These are phyloP conservation scores for Pseudogymnoascus sp. DNA, from an alignment of 2,329 filamentous ascomycete genomes.

Conservation along the genomic window DNA sequence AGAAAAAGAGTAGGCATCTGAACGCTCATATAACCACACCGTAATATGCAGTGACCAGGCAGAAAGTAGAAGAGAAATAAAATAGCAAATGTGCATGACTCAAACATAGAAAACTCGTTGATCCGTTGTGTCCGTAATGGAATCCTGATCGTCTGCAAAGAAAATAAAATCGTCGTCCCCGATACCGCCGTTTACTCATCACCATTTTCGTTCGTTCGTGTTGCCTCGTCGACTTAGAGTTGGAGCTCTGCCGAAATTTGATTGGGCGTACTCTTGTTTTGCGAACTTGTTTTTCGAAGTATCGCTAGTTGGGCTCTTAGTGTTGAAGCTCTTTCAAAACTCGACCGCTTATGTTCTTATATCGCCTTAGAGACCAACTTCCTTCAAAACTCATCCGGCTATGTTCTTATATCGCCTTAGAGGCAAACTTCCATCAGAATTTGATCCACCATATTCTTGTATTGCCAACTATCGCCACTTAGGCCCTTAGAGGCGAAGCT, in stretches of 20 bases:
- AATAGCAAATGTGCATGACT: conserved; percentile 2
- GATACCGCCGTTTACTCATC: background rate
- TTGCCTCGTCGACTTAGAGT: background rate
- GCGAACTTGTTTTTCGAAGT: conserved; percentile 58
- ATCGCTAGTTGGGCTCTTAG: conserved; percentile 94
- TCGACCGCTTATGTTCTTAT: conserved; percentile 95
- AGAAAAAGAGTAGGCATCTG: background rate
- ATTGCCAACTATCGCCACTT: conserved; percentile 92
- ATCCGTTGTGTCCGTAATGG: background rate
- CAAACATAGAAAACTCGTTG: conserved; percentile 9
- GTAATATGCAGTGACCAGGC: conserved; percentile 7
- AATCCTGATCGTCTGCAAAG: background rate
- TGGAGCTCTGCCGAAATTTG: conserved; percentile 49
- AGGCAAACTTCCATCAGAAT: conserved; percentile 78
- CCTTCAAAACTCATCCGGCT: conserved; percentile 88
- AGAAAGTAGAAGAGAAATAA: background rate
- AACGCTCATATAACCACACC: conserved; percentile 6
- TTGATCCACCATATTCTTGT: conserved; percentile 95
- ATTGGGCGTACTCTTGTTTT: conserved; percentile 95
- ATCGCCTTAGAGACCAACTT: conserved; percentile 94
- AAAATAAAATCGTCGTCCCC: background rate
- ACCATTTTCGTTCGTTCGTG: background rate
- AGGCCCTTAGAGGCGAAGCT: conserved; percentile 90
- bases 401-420: conserved; percentile 98
- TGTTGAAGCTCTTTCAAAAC: conserved; percentile 81